Percentiles rank a stretch among this genome's conserved stretches.
phyloP scores from a whole-genome alignment of 2,329 filamentous ascomycete genomes.

The Hypoxylon sp. region DNA sequence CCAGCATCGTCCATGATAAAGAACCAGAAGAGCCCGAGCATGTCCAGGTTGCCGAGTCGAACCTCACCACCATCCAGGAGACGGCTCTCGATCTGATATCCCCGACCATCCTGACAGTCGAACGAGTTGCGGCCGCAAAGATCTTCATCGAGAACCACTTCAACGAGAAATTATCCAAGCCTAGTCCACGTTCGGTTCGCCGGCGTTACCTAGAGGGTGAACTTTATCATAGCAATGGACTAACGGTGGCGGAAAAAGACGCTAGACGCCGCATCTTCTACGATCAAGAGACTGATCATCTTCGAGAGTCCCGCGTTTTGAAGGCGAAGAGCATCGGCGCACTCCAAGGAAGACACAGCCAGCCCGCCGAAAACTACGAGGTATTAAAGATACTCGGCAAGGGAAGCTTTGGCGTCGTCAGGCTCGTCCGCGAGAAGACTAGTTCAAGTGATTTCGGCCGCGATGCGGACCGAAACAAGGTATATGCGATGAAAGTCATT shows the following conservation, averaged over 20 bases:
- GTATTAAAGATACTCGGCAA: constrained; percentile 84
- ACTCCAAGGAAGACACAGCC: constrained; percentile 53
- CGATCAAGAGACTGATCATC: constrained; percentile 73
- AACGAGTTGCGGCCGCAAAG: constrained; percentile 81
- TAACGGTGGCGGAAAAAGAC: constrained; percentile 63
- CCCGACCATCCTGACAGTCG: constrained; percentile 67
- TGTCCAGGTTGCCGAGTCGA: constrained; percentile 40
- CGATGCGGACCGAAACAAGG: constrained; percentile 52
- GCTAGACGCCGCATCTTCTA: constrained; percentile 66
- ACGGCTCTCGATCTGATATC: constrained; percentile 38
- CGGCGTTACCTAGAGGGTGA: constrained; percentile 68
- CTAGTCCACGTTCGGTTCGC: constrained; percentile 67
- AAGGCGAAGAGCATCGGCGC: constrained; percentile 65
- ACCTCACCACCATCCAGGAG: constrained; percentile 47
- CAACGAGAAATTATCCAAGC: constrained; percentile 68
- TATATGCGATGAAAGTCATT: constrained; percentile 98
- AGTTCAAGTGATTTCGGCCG: constrained; percentile 40
- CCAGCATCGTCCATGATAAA: constrained; percentile 39
- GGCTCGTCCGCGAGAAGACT: constrained; percentile 76
- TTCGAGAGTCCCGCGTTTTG: constrained; percentile 76
- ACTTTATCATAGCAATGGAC: constrained; percentile 62
- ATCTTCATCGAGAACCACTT: constrained; percentile 87
- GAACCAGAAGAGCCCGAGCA: constrained; percentile 37
- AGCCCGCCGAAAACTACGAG: constrained; percentile 74
- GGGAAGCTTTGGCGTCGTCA: constrained; percentile 93